phyloP scores from a whole-genome alignment of 805 yeast species.

The Nakazawaea populi region DNA sequence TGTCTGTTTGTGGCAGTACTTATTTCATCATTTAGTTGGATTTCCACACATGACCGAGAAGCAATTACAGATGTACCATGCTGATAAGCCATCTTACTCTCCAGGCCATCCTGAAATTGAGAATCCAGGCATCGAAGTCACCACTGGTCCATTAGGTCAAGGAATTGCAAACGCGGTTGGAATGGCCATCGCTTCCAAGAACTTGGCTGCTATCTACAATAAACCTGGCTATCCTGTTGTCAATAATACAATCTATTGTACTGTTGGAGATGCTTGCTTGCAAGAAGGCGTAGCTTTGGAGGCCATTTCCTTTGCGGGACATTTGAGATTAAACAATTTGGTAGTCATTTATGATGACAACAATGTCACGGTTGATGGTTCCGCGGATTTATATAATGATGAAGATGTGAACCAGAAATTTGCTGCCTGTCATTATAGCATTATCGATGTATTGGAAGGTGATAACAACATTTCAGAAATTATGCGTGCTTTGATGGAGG shows the following conservation, averaged over 20 bases:
- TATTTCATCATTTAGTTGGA: slow-evolving; percentile 24
- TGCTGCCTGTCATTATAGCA: slow-evolving; percentile 29
- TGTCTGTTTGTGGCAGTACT: slow-evolving; percentile 28
- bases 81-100: slow-evolving; percentile 20
- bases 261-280: slow-evolving; percentile 34
- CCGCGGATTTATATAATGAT: slow-evolving; percentile 26
- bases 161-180: slow-evolving; percentile 35
- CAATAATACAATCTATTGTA: slow-evolving; percentile 24
- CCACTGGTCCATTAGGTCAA: slow-evolving; percentile 37
- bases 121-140: slow-evolving; percentile 29
- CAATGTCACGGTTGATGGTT: slow-evolving; percentile 31
- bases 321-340: slow-evolving; percentile 29
- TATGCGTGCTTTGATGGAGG: slow-evolving; percentile 25
- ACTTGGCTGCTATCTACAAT: slow-evolving; percentile 29
- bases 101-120: slow-evolving; percentile 38
- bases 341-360: slow-evolving; percentile 31
- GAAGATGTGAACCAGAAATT: slow-evolving; percentile 29
- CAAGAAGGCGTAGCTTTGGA: slow-evolving; percentile 36
- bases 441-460: slow-evolving; percentile 28
- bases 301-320: slow-evolving; percentile 33
- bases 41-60: slow-evolving; percentile 27
- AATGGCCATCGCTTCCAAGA: slow-evolving; percentile 30
- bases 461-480: slow-evolving; percentile 23
- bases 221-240: slow-evolving; percentile 25
- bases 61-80: slow-evolving; percentile 28